Evolutionary conservation across 2,329 filamentous ascomycete genomes (phyloP).

Genomic region (Exophiala aquamarina): DNA sequence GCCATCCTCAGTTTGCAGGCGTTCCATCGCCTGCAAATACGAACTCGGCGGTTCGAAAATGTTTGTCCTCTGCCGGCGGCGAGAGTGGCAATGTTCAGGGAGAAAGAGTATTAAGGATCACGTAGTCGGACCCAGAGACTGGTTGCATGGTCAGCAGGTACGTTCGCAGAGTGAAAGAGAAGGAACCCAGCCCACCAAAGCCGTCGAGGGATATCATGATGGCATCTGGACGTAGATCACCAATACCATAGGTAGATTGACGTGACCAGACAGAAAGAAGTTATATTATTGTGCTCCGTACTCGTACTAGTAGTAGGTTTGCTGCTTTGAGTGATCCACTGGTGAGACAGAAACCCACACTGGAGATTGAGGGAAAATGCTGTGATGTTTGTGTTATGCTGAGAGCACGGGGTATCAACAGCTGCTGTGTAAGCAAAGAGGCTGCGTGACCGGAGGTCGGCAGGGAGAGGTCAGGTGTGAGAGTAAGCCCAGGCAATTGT

Average conservation of each 20-base stretch:
- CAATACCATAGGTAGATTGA: slow-evolving; percentile 1
- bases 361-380: slow-evolving; percentile 17
- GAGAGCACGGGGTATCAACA: slow-evolving; percentile 4
- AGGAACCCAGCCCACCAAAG: slow-evolving; percentile 21
- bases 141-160: slow-evolving; percentile 28
- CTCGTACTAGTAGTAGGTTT: slow-evolving; percentile 5
- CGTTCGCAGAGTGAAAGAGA: slow-evolving; percentile 33
- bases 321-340: slow-evolving; percentile 12
- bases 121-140: slow-evolving; percentile 36
- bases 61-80: slow-evolving; percentile 28
- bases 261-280: slow-evolving; percentile 13
- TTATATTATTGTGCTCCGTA: slow-evolving; percentile 1
- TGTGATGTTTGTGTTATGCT: slow-evolving; percentile 17
- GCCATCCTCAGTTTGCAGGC: slow-evolving; percentile 51
- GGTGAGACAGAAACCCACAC: slow-evolving; percentile 19
- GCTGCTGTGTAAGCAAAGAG: slow-evolving; percentile 19
- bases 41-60: slow-evolving; percentile 2
- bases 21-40: slow-evolving; percentile 41
- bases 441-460: slow-evolving; percentile 15
- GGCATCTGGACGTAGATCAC: slow-evolving; percentile 15
- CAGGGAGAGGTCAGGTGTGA: slow-evolving; percentile 20
- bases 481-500: slow-evolving; percentile 15
- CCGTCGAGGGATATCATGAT: slow-evolving; percentile 21
- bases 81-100: slow-evolving; percentile 27
- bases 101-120: slow-evolving; percentile 35